Conservation (phyloP, 805 yeast genomes). For the Komagataella populi region DNA sequence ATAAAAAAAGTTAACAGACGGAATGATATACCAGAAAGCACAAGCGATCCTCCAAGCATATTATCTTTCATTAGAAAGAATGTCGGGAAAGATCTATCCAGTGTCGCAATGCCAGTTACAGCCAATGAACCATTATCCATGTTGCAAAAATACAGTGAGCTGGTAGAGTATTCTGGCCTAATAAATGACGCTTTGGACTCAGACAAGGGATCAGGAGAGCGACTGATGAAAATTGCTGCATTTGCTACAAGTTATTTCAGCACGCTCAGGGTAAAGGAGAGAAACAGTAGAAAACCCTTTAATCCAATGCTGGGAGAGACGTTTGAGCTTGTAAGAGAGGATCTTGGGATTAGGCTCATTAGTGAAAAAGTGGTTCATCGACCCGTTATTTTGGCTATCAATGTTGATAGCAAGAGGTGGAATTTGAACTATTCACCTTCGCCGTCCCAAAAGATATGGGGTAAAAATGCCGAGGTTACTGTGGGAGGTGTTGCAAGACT, state of each 20-base stretch:
- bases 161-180: conserved; percentile 61
- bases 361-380: conserved; percentile 83
- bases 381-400: conserved; percentile 76
- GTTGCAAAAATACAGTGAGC: conserved; percentile 68
- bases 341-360: conserved; percentile 56
- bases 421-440: conserved; percentile 41
- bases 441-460: conserved; percentile 89
- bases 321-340: conserved; percentile 79
- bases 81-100: conserved; percentile 80
- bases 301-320: conserved; percentile 93
- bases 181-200: conserved; percentile 47
- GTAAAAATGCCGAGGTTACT: conserved; percentile 75
- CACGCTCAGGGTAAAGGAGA: conserved; percentile 54
- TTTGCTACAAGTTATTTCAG: conserved; percentile 74
- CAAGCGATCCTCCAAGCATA: conserved; percentile 68
- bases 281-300: conserved; percentile 82
- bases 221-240: conserved; percentile 56
- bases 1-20: conserved; percentile 34
- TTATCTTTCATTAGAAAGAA: conserved; percentile 73
- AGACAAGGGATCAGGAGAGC: conserved; percentile 35
- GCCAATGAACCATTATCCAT: conserved; percentile 85
- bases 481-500: conserved; percentile 61
- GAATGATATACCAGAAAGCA: conserved; percentile 41
- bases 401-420: conserved; percentile 68
- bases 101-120: conserved; percentile 88